Conservation (phyloP, 805 yeast genomes). For the Wickerhamiella domercqiae region DNA sequence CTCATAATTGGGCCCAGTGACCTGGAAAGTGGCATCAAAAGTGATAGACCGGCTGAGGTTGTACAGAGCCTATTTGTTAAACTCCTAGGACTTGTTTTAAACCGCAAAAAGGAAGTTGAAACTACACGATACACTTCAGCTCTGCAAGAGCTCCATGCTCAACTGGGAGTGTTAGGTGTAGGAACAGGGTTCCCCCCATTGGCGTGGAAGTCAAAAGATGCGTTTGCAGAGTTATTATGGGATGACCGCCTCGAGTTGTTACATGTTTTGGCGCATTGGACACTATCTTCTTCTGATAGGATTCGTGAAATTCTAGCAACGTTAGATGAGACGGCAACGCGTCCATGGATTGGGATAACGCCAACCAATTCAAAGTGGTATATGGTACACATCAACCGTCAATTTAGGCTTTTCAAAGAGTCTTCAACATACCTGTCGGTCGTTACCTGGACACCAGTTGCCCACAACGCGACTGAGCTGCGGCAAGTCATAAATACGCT, state of each 20-base stretch:
- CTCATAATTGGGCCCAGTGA: constrained; percentile 28
- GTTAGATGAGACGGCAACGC: constrained; percentile 11
- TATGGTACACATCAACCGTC: constrained; percentile 20
- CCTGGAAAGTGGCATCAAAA: constrained; percentile 24
- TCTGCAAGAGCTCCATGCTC: constrained; percentile 25
- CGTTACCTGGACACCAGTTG: constrained; percentile 25
- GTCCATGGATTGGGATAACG: constrained; percentile 17
- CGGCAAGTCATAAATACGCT: constrained; percentile 8
- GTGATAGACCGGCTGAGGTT: constrained; percentile 11
- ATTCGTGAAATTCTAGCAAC: constrained; percentile 15
- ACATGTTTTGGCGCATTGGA: constrained; percentile 23
- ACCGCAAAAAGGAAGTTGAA: constrained; percentile 29
- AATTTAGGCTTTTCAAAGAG: constrained; percentile 23
- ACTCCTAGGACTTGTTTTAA: constrained; percentile 24
- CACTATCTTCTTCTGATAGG: constrained; percentile 20
- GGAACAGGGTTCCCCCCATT: constrained; percentile 19
- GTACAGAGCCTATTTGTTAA: constrained; percentile 23
- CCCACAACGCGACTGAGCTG: constrained; percentile 19
- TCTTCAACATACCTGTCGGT: constrained; percentile 20
- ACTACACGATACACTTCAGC: constrained; percentile 25
- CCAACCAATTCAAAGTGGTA: constrained; percentile 15
- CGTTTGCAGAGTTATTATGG: constrained; percentile 22
- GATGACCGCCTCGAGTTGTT: constrained; percentile 23
- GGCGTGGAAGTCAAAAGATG: constrained; percentile 17
- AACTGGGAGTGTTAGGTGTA: constrained; percentile 19